phyloP scores from a whole-genome alignment of 768 basidiomycete genomes.

The Suillus paluster region DNA sequence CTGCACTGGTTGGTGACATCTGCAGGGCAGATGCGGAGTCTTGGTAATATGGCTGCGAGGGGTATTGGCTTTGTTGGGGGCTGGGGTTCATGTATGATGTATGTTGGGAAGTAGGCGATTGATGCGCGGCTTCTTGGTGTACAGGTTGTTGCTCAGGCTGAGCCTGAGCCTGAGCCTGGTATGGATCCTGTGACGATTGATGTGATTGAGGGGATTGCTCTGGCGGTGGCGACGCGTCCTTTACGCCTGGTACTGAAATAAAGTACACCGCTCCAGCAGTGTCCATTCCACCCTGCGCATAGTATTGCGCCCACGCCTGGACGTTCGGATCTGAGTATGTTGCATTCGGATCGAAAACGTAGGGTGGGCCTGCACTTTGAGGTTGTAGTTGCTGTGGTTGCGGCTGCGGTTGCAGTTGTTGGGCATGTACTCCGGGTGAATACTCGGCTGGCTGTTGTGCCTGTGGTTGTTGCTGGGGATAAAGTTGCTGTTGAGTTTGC shows the following conservation, averaged over 20 bases:
- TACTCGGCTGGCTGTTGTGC: background rate
- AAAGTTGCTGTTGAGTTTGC: constrained; percentile 42
- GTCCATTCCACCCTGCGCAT: constrained; percentile 78
- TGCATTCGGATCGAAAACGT: constrained; percentile 62
- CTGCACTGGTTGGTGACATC: background rate
- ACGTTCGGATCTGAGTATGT: constrained; percentile 81
- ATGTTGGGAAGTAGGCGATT: constrained; percentile 15
- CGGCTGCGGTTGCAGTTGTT: constrained; percentile 19
- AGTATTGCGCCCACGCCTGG: constrained; percentile 88
- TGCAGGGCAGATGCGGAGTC: constrained; percentile 16
- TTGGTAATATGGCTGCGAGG: constrained; percentile 18
- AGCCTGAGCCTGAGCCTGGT: constrained; percentile 15
- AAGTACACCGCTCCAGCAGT: constrained; percentile 82
- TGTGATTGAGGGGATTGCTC: constrained; percentile 14
- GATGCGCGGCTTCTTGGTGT: constrained; percentile 19
- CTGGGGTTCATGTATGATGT: constrained; percentile 17
- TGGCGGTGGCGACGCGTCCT: constrained; percentile 40
- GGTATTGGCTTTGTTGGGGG: constrained; percentile 22
- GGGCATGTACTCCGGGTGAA: constrained; percentile 14
- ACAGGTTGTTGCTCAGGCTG: constrained; percentile 19
- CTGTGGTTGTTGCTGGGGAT: constrained; percentile 41
- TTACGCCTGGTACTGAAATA: constrained; percentile 74
- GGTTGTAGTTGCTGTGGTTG: constrained; percentile 34
- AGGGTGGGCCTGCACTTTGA: constrained; percentile 46
- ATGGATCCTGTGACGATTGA: constrained; percentile 14